Evolutionary conservation across 2,329 filamentous ascomycete genomes (phyloP).

Genomic region (Botrytis aclada): DNA sequence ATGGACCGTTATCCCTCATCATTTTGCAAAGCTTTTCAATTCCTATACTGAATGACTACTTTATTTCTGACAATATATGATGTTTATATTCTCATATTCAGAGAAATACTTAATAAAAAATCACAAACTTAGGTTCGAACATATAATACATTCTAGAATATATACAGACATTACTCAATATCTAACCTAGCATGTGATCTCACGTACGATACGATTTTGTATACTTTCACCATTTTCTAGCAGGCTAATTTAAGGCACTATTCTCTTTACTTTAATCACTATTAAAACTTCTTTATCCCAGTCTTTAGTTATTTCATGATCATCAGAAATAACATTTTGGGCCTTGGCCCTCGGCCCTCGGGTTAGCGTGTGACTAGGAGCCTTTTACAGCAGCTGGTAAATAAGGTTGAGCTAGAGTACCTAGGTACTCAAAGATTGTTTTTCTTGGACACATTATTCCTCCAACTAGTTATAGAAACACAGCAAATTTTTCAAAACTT

Average conservation of each 20-base stretch:
- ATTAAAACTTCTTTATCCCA: not conserved
- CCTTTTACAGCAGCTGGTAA: not conserved
- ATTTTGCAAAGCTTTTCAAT: not conserved
- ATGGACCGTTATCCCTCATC: not conserved
- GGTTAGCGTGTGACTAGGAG: not conserved
- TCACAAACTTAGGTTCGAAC: not conserved
- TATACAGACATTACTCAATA: not conserved
- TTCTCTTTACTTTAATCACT: not conserved
- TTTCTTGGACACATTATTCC: not conserved
- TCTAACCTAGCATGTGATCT: not conserved
- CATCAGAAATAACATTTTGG: not conserved
- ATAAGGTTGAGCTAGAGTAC: not conserved
- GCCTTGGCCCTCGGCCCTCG: not conserved
- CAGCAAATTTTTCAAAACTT: not conserved
- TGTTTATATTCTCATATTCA: not conserved
- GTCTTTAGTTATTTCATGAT: not conserved
- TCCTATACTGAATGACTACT: fast-evolving
- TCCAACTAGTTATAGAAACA: not conserved
- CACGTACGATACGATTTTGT: not conserved
- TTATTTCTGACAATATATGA: not conserved
- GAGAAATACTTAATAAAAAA: not conserved
- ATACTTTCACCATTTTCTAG: not conserved
- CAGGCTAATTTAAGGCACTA: not conserved
- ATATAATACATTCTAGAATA: not conserved
- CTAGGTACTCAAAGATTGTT: not conserved